Conservation (phyloP, 805 yeast species). For the Suhomyces sp. region DNA sequence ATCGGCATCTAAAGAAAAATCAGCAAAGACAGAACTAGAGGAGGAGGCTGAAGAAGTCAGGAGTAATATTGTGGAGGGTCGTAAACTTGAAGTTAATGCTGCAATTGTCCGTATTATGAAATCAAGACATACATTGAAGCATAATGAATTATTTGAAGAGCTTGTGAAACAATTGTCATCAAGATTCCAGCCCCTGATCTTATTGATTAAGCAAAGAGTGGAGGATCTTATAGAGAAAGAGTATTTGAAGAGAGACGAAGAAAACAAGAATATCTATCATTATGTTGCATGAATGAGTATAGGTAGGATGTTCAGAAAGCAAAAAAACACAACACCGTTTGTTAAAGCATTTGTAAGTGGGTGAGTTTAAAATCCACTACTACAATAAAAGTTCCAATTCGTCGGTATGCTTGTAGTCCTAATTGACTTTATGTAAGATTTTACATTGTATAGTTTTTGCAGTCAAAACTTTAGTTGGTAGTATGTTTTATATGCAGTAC, state of each 20-base stretch:
- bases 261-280: constrained; percentile 58
- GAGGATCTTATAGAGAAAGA: constrained; percentile 79
- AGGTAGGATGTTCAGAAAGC: too few species aligned
- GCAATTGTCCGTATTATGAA: constrained; percentile 89
- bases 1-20: constrained; percentile 17
- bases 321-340: too few species aligned
- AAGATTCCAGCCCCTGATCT: constrained; percentile 69
- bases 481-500: too few species aligned
- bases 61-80: constrained; percentile 57
- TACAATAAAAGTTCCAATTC: too few species aligned
- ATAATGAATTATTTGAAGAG: constrained; percentile 67
- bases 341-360: too few species aligned
- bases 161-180: constrained; percentile 56
- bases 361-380: too few species aligned
- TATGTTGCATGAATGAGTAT: constrained; percentile 60
- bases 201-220: constrained; percentile 66
- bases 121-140: constrained; percentile 58
- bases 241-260: constrained; percentile 69
- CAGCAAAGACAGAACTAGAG: constrained; percentile 48
- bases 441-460: too few species aligned
- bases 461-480: too few species aligned
- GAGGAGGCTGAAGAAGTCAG: constrained; percentile 54
- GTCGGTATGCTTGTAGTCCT: too few species aligned
- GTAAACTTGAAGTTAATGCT: constrained; percentile 74
- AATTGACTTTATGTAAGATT: too few species aligned